Percentiles rank a stretch among this genome's conserved stretches.
phyloP scores from a whole-genome alignment of 441 rosid genomes.

The Gossypium trilobum region DNA sequence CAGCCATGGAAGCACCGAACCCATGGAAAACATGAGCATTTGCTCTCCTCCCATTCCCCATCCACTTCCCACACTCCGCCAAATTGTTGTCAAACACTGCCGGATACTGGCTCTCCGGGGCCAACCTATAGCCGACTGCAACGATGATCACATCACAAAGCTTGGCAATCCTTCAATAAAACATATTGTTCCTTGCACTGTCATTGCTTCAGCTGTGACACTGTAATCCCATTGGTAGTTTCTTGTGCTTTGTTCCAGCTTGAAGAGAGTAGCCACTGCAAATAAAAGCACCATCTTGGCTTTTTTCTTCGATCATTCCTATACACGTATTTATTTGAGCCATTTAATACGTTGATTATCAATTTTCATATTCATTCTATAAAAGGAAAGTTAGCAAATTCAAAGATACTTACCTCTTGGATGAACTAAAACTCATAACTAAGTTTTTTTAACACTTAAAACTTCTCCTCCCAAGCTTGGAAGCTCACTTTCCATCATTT shows the following conservation, averaged over 20 bases:
- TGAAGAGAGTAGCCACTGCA: neutral
- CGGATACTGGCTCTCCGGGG: neutral
- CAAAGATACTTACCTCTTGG: too few species aligned
- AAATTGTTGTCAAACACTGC: neutral
- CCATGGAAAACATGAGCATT: conserved; percentile 12
- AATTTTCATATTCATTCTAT: too few species aligned
- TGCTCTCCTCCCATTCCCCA: neutral
- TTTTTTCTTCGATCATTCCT: neutral
- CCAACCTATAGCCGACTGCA: neutral
- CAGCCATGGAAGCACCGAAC: conserved; percentile 31
- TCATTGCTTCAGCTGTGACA: neutral
- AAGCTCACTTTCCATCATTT: too few species aligned
- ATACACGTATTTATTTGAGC: too few species aligned
- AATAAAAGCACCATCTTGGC: neutral
- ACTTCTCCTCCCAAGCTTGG: too few species aligned
- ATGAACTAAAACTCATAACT: too few species aligned
- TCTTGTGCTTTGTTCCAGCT: neutral
- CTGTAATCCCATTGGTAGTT: neutral
- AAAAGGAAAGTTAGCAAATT: too few species aligned
- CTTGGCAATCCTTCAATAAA: neutral
- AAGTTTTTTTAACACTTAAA: too few species aligned
- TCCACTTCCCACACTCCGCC: neutral
- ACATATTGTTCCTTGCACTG: neutral
- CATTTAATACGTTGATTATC: too few species aligned
- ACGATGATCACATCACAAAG: neutral